These are phyloP conservation scores for Crithidia sp. DNA, from an alignment of 208 protist species.

Conservation along the genomic window DNA sequence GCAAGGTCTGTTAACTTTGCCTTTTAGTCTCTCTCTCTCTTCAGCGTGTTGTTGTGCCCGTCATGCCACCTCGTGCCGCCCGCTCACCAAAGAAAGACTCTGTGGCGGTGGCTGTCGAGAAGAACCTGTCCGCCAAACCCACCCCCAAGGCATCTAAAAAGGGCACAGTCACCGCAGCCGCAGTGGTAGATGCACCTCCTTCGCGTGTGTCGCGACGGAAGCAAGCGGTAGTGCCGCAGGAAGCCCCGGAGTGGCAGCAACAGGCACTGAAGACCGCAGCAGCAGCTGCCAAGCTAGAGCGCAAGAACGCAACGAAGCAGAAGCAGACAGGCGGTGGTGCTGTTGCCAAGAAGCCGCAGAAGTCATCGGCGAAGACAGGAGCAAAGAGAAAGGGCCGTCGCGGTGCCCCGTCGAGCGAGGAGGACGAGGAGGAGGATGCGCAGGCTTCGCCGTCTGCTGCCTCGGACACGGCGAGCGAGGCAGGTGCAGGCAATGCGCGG, in stretches of 20 bases:
- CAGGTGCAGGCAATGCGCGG: background rate
- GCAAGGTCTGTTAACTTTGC: background rate
- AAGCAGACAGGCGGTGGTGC: background rate
- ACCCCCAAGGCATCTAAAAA: background rate
- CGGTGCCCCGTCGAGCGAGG: background rate
- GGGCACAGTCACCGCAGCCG: background rate
- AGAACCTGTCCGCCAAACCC: constrained; percentile 10
- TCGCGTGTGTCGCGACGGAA: constrained; percentile 39
- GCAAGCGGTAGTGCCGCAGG: constrained; percentile 27
- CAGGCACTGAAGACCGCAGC: constrained; percentile 32
- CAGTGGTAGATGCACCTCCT: background rate
- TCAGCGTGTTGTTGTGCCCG: background rate
- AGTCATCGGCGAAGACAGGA: background rate
- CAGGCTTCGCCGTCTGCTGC: background rate
- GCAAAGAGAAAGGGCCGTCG: background rate
- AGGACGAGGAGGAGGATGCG: background rate
- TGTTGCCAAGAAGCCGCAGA: background rate
- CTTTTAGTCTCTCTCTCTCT: background rate
- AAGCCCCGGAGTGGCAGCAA: constrained; percentile 39
- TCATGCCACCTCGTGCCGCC: constrained; percentile 29
- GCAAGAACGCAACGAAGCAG: background rate
- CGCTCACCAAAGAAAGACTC: constrained; percentile 20
- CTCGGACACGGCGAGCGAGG: constrained; percentile 1
- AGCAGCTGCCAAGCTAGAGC: constrained; percentile 3
- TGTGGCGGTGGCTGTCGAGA: constrained; percentile 25